Evolutionary conservation across 2,329 filamentous ascomycete genomes (phyloP).

Genomic region (Diaporthe eres): DNA sequence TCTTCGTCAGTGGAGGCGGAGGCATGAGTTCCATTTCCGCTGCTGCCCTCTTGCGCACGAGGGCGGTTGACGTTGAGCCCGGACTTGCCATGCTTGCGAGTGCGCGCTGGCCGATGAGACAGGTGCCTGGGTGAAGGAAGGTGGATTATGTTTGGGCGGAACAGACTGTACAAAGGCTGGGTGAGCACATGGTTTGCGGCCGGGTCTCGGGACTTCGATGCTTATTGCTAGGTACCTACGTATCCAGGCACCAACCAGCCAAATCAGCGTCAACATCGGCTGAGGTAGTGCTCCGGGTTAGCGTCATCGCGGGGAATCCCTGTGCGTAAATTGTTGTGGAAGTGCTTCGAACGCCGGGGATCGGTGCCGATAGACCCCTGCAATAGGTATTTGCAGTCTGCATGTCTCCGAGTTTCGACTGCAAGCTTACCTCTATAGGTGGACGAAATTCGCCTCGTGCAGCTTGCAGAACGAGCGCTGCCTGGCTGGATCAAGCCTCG

Average conservation of each 20-base stretch:
- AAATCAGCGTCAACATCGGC: background rate
- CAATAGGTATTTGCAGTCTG: constrained; percentile 28
- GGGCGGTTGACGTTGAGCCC: constrained; percentile 63
- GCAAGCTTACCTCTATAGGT: constrained; percentile 30
- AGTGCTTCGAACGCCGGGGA: constrained; percentile 30
- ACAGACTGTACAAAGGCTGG: background rate
- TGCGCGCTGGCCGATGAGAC: constrained; percentile 11
- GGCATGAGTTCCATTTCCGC: constrained; percentile 84
- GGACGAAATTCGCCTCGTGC: constrained; percentile 27
- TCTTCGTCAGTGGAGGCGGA: constrained; percentile 85
- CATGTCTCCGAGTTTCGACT: constrained; percentile 27
- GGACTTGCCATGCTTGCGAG: constrained; percentile 35
- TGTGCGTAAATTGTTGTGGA: constrained; percentile 2
- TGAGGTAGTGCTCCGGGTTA: background rate
- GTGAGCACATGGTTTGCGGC: background rate
- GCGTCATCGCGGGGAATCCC: constrained; percentile 30
- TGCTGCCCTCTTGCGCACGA: constrained; percentile 74
- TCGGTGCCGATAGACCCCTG: constrained; percentile 30
- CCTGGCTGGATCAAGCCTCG: constrained; percentile 26
- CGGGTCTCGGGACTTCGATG: background rate
- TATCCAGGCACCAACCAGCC: constrained; percentile 1
- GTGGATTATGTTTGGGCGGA: background rate
- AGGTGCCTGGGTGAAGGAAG: background rate
- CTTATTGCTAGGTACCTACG: background rate
- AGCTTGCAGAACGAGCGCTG: constrained; percentile 20